A percentile compares a stretch with the other conserved stretches of the same genome.
phyloP scores from a whole-genome alignment of 202 grass and related monocot species.

The Dendrocalamus latiflorus region DNA sequence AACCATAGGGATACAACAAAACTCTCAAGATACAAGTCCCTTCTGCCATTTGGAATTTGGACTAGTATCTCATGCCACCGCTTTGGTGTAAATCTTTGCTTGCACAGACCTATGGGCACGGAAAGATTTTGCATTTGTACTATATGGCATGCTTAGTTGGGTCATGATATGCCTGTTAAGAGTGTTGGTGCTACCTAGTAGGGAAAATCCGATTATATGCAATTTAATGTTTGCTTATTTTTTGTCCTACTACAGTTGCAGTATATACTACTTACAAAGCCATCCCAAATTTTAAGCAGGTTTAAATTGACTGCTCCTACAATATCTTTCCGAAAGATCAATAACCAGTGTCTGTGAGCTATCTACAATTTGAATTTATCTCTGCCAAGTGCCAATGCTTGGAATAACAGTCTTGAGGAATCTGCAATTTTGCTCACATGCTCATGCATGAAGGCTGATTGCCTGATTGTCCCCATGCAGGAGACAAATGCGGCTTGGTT shows the following conservation, averaged over 20 bases:
- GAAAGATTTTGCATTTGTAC: neutral
- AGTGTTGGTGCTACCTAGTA: neutral
- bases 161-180: neutral
- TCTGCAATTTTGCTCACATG: neutral
- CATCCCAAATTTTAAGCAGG: neutral
- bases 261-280: neutral
- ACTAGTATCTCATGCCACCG: neutral
- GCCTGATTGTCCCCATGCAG: neutral
- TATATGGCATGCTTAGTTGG: neutral
- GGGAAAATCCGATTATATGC: neutral
- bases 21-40: neutral
- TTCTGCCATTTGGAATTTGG: neutral
- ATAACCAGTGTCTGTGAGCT: neutral
- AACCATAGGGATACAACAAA: constrained; percentile 1
- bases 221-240: neutral
- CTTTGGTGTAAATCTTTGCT: neutral
- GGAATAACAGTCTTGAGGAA: neutral
- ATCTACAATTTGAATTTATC: no score
- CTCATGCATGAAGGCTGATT: neutral
- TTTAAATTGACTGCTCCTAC: neutral
- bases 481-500: neutral
- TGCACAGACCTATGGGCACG: neutral
- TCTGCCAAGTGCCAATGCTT: neutral
- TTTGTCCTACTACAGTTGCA: neutral
- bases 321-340: neutral